Evolutionary conservation across 345 rosid genomes (phyloP).

Genomic region (Hibiscus trionum): DNA sequence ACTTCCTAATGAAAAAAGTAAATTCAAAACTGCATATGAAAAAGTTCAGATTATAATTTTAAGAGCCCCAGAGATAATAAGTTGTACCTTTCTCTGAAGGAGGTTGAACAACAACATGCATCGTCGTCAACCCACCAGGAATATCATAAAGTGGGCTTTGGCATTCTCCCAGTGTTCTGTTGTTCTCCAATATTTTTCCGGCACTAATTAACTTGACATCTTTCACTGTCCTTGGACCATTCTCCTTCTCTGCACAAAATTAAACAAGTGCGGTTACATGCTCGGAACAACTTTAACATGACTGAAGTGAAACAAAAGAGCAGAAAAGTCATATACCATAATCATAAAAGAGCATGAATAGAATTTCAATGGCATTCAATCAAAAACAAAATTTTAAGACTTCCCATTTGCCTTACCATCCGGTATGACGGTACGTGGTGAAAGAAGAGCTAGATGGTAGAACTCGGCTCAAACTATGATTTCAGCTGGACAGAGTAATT

Average conservation of each 20-base stretch:
- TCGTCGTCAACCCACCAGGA: constrained; percentile 84
- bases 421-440: background rate
- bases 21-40: background rate
- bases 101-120: constrained; percentile 94
- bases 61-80: background rate
- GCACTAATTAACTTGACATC: constrained; percentile 91
- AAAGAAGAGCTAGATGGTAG: background rate
- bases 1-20: background rate
- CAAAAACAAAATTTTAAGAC: background rate
- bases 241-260: constrained; percentile 56
- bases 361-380: background rate
- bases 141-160: constrained; percentile 71
- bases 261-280: background rate
- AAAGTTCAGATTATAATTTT: background rate
- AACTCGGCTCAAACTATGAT: background rate
- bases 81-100: constrained; percentile 61
- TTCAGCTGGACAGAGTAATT: background rate
- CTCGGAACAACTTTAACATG: background rate
- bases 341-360: background rate
- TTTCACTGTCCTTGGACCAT: constrained; percentile 81
- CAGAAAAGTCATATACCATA: background rate
- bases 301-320: background rate
- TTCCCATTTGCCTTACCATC: background rate
- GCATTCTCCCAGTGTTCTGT: constrained; percentile 70
- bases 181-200: constrained; percentile 88